Conservation (phyloP, 2,329 filamentous ascomycete genomes). For the Monilinia fructigena region DNA sequence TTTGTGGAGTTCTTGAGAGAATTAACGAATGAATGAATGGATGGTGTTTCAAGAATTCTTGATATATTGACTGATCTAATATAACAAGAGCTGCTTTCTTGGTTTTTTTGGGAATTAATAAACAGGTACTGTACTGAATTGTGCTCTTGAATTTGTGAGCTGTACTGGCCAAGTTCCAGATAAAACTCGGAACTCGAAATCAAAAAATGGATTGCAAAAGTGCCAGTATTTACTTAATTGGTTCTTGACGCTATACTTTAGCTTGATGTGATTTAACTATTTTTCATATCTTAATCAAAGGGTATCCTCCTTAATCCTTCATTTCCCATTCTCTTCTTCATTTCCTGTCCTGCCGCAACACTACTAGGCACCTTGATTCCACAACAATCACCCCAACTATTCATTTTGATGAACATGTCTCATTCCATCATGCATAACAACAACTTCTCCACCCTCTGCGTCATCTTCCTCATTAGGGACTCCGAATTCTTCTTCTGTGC, state of each 20-base stretch:
- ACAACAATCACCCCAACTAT: constrained; percentile 91
- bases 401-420: constrained; percentile 68
- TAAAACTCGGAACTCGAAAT: not conserved
- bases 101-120: not conserved
- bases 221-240: not conserved
- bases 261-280: constrained; percentile 1
- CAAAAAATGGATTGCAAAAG: not conserved
- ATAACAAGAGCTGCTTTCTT: not conserved
- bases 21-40: too few relatives aligned
- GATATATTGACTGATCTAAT: not conserved
- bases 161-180: not conserved
- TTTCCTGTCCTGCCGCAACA: constrained; percentile 84
- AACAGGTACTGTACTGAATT: not conserved
- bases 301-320: constrained; percentile 70
- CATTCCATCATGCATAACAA: constrained; percentile 63
- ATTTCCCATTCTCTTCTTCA: constrained; percentile 68
- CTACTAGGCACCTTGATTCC: constrained; percentile 97
- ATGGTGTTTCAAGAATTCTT: not conserved
- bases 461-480: constrained; percentile 50
- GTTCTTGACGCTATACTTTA: not conserved
- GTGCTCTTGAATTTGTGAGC: not conserved
- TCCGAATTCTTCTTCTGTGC: constrained; percentile 56
- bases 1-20: too few relatives aligned
- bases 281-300: constrained; percentile 60
- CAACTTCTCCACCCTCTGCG: constrained; percentile 55